Conservation (phyloP, 2,329 filamentous ascomycete species). For the Aspergillus felis region DNA sequence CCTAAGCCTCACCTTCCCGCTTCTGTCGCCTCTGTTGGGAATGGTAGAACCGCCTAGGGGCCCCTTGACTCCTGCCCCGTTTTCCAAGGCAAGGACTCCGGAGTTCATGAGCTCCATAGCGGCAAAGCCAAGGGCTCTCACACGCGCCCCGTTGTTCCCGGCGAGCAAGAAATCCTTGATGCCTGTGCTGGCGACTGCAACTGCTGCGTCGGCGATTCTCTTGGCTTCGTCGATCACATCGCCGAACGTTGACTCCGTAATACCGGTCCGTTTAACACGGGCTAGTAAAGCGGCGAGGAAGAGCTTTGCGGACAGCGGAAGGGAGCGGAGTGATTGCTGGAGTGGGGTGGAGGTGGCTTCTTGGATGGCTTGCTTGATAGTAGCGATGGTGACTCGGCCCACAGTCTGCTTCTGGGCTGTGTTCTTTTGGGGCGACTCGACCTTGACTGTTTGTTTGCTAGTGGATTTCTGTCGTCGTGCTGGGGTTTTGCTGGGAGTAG, state of each 20-base stretch:
- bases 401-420: constrained; percentile 27
- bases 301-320: constrained; percentile 79
- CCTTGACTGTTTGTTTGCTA: constrained; percentile 15
- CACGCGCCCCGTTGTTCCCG: constrained; percentile 40
- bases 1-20: constrained; percentile 78
- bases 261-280: constrained; percentile 73
- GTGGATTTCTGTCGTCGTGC: constrained; percentile 25
- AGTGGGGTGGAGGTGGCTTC: constrained; percentile 91
- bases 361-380: constrained; percentile 88
- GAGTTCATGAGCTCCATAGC: constrained; percentile 81
- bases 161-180: constrained; percentile 59
- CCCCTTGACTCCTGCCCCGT: constrained; percentile 24
- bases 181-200: constrained; percentile 45
- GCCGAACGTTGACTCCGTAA: constrained; percentile 81
- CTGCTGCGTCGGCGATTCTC: constrained; percentile 52
- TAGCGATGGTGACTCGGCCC: constrained; percentile 78
- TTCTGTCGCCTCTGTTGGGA: constrained; percentile 70
- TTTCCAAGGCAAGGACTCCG: constrained; percentile 79
- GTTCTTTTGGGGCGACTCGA: constrained; percentile 15
- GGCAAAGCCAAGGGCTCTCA: constrained; percentile 63
- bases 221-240: constrained; percentile 86
- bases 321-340: constrained; percentile 78
- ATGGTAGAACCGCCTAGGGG: constrained; percentile 39
- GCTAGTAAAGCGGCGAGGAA: constrained; percentile 79
- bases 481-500: constrained; percentile 43